Conservation (phyloP, 2,329 filamentous ascomycete genomes). For the Passalora sequoiae region DNA sequence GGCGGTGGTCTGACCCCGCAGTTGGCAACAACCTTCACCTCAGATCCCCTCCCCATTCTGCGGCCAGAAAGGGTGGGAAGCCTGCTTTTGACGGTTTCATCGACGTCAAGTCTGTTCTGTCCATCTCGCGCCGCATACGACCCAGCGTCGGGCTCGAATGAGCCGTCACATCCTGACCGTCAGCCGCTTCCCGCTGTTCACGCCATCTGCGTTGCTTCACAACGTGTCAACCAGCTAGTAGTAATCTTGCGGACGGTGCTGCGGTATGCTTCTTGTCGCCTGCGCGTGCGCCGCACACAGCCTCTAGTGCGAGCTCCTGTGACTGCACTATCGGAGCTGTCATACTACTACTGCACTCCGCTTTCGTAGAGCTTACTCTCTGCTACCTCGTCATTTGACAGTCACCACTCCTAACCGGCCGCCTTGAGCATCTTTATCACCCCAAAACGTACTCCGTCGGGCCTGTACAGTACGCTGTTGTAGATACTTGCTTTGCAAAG, state of each 20-base stretch:
- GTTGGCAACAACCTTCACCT: constrained; percentile 8
- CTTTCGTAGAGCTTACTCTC: constrained; percentile 21
- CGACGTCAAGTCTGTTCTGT: constrained; percentile 19
- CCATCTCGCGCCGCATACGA: constrained; percentile 22
- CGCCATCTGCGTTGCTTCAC: constrained; percentile 12
- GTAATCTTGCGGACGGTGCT: too few species aligned
- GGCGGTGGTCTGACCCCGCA: constrained; percentile 8
- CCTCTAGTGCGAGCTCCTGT: constrained; percentile 21
- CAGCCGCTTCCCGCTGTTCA: constrained; percentile 10
- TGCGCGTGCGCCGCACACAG: constrained; percentile 11
- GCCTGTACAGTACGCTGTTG: constrained; percentile 5
- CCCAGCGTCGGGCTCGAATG: constrained; percentile 10
- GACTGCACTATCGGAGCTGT: constrained; percentile 22
- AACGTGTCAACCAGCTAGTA: neutral
- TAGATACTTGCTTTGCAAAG: constrained; percentile 8
- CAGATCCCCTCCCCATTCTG: constrained; percentile 15
- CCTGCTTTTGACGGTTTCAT: constrained; percentile 16
- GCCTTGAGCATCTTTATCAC: neutral
- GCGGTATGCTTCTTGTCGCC: constrained; percentile 17
- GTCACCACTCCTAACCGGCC: constrained; percentile 9
- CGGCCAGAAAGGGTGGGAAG: constrained; percentile 7
- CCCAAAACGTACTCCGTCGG: neutral
- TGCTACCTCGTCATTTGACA: constrained; percentile 22
- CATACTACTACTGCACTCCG: constrained; percentile 22
- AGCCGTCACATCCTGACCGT: constrained; percentile 4